phyloP scores from a whole-genome alignment of 768 basidiomycete species.

The Podaxis rugospora region DNA sequence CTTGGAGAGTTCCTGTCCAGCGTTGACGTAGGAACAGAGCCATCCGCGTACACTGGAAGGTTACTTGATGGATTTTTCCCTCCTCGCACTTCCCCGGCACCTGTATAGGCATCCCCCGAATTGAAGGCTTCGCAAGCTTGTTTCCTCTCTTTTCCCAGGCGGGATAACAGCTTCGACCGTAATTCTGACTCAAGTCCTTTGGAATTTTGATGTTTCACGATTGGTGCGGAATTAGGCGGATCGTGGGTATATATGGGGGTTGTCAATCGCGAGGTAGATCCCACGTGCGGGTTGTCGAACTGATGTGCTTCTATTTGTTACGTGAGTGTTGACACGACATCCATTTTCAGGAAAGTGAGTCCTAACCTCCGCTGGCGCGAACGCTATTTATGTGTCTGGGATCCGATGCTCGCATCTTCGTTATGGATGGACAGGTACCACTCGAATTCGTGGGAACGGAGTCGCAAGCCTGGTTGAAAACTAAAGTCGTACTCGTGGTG shows the following conservation, averaged over 20 bases:
- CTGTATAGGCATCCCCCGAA: background rate
- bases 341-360: background rate
- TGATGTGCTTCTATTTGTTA: slow-evolving; percentile 8
- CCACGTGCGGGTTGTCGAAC: slow-evolving; percentile 12
- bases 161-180: slow-evolving; percentile 36
- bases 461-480: background rate
- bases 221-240: slow-evolving; percentile 15
- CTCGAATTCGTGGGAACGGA: background rate
- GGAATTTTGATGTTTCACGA: slow-evolving; percentile 6
- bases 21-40: slow-evolving; percentile 7
- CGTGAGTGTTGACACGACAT: slow-evolving; percentile 3
- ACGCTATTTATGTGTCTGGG: background rate
- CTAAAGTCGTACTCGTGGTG: background rate
- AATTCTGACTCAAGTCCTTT: slow-evolving; percentile 10
- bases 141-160: slow-evolving; percentile 40
- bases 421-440: background rate
- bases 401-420: background rate
- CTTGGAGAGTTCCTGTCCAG: slow-evolving; percentile 16
- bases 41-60: background rate
- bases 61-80: background rate
- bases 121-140: slow-evolving; percentile 19
- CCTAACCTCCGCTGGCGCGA: slow-evolving; percentile 5
- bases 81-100: slow-evolving; percentile 1
- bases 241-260: slow-evolving; percentile 7
- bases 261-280: slow-evolving; percentile 6